Evolutionary conservation across 345 rosid genomes (phyloP), one percentile per base, ranked within the genome.

Genomic region (Sonneratia caseolaris): DNA sequence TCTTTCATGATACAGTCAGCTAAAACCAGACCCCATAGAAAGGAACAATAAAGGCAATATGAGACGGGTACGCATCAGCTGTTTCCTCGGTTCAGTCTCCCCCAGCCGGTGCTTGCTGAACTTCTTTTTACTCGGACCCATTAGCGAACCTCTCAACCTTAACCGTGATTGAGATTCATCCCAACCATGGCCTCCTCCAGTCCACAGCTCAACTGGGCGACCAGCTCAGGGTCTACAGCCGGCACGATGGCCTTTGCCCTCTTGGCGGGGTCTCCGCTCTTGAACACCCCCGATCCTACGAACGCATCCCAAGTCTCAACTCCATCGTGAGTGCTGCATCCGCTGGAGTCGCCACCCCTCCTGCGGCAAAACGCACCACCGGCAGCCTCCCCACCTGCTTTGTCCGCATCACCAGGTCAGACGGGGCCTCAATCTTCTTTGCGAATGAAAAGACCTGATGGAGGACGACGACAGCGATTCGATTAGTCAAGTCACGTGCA

Each of bases 291-390:
- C 3, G 82, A 81, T 3, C 81, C 78, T 18, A 81, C 84, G 38
- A 81, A 81, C 27, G 78, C 79, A 13, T 82, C 84, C 78, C 84
- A 15, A 79, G 78, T 0, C 81, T 82, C 32, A 81, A 51, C 74
- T 81, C 80, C 84, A 81, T 81, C 84, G 78, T 81, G 70, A 81
- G 24, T 66, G 84, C 81, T 4, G 84, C 84, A 47, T 81, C 84
- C 5, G 82, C 81, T 0, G 82, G 84, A 4, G 84, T 81, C 55
- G 84, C 81, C 35, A 81, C 82, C 13, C 84, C 84, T 1, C 84
- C 81, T 3, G 82, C 80, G 0, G 84, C 81, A 36, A 81, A 81
- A 12, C 78, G 84, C 68, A 81, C 84, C 74, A 81, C 84, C 24
- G 84, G 84, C 0, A 81, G 76, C 82, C 81, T 71, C 78, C 84